A percentile compares a stretch with the other conserved stretches of the same genome.
phyloP scores from a whole-genome alignment of 164 flowering plant species.

The Echeveria elegans region DNA sequence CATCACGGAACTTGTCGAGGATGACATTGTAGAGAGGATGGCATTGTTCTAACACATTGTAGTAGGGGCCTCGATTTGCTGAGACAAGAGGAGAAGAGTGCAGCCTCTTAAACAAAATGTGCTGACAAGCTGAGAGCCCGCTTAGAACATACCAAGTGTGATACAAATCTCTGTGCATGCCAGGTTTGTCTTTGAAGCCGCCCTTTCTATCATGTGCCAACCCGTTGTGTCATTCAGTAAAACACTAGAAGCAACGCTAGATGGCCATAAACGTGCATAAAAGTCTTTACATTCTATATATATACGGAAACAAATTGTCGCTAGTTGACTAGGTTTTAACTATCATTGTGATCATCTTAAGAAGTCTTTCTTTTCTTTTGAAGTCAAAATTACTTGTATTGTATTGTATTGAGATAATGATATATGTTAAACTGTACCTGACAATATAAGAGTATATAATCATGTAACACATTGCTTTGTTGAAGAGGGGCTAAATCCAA shows the following conservation, averaged over 20 bases:
- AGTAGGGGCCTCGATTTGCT: constrained; percentile 57
- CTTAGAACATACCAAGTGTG: constrained; percentile 92
- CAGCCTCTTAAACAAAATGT: constrained; percentile 34
- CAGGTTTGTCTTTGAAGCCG: constrained; percentile 88
- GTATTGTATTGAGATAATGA: not conserved
- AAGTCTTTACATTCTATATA: not conserved
- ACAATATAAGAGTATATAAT: constrained; percentile 69
- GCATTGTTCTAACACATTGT: constrained; percentile 70
- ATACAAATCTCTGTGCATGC: constrained; percentile 64
- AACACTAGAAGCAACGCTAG: not conserved
- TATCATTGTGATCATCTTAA: not conserved
- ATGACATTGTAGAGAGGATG: constrained; percentile 73
- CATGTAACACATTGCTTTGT: constrained; percentile 61
- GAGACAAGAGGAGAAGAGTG: constrained; percentile 43
- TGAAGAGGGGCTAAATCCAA: constrained; percentile 46
- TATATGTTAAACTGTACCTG: constrained; percentile 40
- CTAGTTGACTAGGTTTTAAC: not conserved
- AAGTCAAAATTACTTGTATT: not conserved
- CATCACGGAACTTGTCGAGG: constrained; percentile 38
- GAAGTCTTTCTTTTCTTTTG: not conserved
- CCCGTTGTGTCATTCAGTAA: not conserved
- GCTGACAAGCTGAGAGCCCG: constrained; percentile 70
- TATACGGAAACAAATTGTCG: not conserved
- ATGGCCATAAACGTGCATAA: not conserved
- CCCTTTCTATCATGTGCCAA: constrained; percentile 49